Conservation (phyloP, 345 rosid species). For the Salix koriyanagi region DNA sequence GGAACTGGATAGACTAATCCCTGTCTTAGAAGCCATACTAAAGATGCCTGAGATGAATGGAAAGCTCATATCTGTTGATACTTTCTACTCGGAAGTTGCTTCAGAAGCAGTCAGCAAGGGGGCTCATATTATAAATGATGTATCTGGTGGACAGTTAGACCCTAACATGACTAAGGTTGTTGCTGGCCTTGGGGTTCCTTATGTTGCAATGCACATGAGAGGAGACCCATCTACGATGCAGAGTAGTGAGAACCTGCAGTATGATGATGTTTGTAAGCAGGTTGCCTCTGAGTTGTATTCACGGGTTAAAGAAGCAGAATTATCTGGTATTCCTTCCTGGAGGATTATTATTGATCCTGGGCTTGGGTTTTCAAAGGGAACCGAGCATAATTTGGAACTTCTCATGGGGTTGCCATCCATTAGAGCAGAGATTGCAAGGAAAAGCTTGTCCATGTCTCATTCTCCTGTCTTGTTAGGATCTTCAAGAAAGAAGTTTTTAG, state of each 20-base stretch:
- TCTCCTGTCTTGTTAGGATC: slow-evolving; percentile 76
- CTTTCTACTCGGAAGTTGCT: slow-evolving; percentile 84
- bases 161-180: slow-evolving; percentile 62
- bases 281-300: slow-evolving; percentile 66
- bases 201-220: slow-evolving; percentile 92
- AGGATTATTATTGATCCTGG: slow-evolving; percentile 85
- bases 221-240: slow-evolving; percentile 91
- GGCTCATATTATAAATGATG: slow-evolving; percentile 83
- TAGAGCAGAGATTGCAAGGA: slow-evolving; percentile 58
- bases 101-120: slow-evolving; percentile 70
- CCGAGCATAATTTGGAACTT: slow-evolving; percentile 65
- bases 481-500: slow-evolving; percentile 80
- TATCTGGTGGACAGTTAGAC: slow-evolving; percentile 75
- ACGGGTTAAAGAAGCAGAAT: slow-evolving; percentile 60
- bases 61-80: slow-evolving; percentile 75
- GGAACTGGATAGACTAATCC: slow-evolving; percentile 68
- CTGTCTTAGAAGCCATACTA: slow-evolving; percentile 61
- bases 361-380: slow-evolving; percentile 79
- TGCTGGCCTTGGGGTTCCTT: slow-evolving; percentile 64
- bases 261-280: slow-evolving; percentile 58
- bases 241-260: slow-evolving; percentile 58
- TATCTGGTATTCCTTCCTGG: slow-evolving; percentile 84
- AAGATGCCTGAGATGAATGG: slow-evolving; percentile 83
- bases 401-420: slow-evolving; percentile 55
- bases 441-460: slow-evolving; percentile 63